phyloP scores from a whole-genome alignment of 2,329 filamentous ascomycete species.

The Aspergillus sp. region DNA sequence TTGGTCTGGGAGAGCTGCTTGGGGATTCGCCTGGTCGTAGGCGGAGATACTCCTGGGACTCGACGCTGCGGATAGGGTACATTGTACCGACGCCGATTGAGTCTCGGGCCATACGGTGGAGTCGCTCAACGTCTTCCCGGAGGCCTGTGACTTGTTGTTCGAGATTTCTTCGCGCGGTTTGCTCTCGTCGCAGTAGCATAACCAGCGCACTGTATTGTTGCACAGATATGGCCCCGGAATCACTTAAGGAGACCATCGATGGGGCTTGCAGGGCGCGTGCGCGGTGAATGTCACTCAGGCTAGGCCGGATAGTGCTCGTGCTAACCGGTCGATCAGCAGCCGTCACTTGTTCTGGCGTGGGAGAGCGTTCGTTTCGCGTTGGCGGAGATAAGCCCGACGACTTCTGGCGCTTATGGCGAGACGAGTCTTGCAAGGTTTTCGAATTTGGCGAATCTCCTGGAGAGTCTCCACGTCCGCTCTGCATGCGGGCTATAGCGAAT shows the following conservation, averaged over 20 bases:
- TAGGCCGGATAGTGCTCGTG: conserved; percentile 39
- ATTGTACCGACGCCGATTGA: conserved; percentile 38
- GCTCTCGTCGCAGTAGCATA: conserved; percentile 51
- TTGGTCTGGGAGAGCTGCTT: conserved; percentile 20
- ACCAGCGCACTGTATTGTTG: conserved; percentile 54
- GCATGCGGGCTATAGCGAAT: conserved; percentile 54
- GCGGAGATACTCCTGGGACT: conserved; percentile 38
- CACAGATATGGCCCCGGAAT: conserved; percentile 44
- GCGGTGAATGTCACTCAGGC: conserved; percentile 35
- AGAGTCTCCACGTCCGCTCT: conserved; percentile 37
- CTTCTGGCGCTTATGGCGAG: conserved; percentile 23
- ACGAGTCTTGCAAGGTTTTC: conserved; percentile 23
- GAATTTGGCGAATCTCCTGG: conserved; percentile 21
- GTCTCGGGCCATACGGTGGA: conserved; percentile 37
- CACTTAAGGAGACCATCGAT: conserved; percentile 37
- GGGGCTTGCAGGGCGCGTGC: conserved; percentile 31
- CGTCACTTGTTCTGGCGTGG: conserved; percentile 17
- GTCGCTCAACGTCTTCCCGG: conserved; percentile 45
- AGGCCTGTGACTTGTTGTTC: conserved; percentile 50
- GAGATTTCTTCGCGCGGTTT: conserved; percentile 50
- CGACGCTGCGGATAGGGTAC: conserved; percentile 37
- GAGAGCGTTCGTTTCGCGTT: conserved; percentile 10
- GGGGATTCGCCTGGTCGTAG: conserved; percentile 32
- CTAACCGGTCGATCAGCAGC: conserved; percentile 31
- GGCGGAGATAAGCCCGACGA: conserved; percentile 21